These are phyloP conservation scores for Brassica balearica DNA, from an alignment of 441 rosid genomes.

Conservation along the genomic window DNA sequence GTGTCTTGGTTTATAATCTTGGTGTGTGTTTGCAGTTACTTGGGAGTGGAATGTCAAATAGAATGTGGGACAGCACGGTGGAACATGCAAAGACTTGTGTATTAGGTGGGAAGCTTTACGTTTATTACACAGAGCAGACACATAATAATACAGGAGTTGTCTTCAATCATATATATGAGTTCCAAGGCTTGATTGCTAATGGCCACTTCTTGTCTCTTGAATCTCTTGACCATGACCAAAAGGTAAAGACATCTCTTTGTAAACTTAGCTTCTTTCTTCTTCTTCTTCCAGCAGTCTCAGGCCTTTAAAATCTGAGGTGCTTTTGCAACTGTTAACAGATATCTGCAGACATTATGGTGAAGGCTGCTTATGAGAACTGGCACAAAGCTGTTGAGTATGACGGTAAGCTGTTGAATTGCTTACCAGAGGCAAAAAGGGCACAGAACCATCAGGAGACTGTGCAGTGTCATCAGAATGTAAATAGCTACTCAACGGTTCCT, in stretches of 20 bases:
- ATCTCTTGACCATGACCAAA: slow-evolving; percentile 76
- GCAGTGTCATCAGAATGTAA: slow-evolving; percentile 38
- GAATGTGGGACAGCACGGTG: slow-evolving; percentile 95
- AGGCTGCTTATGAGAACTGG: slow-evolving; percentile 92
- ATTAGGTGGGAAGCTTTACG: slow-evolving; percentile 79
- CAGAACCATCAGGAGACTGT: slow-evolving; percentile 45
- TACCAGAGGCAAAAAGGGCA: slow-evolving; percentile 39
- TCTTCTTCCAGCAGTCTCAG: too few species aligned
- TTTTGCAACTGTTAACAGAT: slow-evolving; percentile 52
- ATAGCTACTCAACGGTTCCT: slow-evolving; percentile 39
- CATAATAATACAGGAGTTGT: slow-evolving; percentile 63
- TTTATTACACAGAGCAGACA: slow-evolving; percentile 71
- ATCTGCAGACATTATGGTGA: slow-evolving; percentile 80
- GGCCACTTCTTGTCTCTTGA: slow-evolving; percentile 76
- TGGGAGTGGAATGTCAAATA: slow-evolving; percentile 98
- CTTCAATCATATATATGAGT: slow-evolving; percentile 89
- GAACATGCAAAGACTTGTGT: slow-evolving; percentile 98
- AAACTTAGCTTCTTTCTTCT: not conserved
- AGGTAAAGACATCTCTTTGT: slow-evolving; percentile 53
- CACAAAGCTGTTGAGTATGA: slow-evolving; percentile 83
- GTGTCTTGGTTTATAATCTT: slow-evolving; percentile 16
- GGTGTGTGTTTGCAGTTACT: slow-evolving; percentile 60
- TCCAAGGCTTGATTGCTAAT: slow-evolving; percentile 68
- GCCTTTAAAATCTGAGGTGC: too few species aligned
- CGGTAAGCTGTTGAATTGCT: slow-evolving; percentile 62